These are phyloP conservation scores for Darksidea phi DNA, from an alignment of 495 filamentous ascomycete species.

Conservation along the genomic window DNA sequence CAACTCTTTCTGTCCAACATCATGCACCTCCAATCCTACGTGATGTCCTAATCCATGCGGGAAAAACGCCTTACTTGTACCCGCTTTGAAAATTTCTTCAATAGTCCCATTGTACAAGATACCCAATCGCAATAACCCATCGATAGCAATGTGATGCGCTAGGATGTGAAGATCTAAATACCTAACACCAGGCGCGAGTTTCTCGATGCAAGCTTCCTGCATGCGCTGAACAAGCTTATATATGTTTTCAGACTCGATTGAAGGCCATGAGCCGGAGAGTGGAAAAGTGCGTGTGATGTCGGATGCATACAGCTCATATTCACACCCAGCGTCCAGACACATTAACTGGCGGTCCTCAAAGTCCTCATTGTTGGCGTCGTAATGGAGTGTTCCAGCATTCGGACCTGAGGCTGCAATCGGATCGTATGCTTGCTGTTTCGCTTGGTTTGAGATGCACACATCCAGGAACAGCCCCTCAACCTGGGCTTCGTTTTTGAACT, in stretches of 20 bases:
- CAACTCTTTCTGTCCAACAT: slow-evolving; percentile 54
- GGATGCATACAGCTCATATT: slow-evolving; percentile 84
- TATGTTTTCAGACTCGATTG: slow-evolving; percentile 61
- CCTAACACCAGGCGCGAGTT: slow-evolving; percentile 61
- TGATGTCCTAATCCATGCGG: slow-evolving; percentile 90
- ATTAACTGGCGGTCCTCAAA: slow-evolving; percentile 67
- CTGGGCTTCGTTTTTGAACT: slow-evolving; percentile 73
- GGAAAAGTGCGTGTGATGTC: slow-evolving; percentile 90
- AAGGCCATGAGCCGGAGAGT: slow-evolving; percentile 61
- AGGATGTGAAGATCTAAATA: slow-evolving; percentile 69
- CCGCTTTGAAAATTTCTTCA: slow-evolving; percentile 63
- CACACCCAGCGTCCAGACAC: slow-evolving; percentile 80
- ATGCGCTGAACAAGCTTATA: slow-evolving; percentile 77
- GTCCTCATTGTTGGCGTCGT: slow-evolving; percentile 70
- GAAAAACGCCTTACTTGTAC: slow-evolving; percentile 78
- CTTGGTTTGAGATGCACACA: slow-evolving; percentile 66
- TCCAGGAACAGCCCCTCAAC: slow-evolving; percentile 73
- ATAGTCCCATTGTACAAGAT: slow-evolving; percentile 59
- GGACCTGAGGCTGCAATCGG: slow-evolving; percentile 76
- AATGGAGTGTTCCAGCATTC: slow-evolving; percentile 84
- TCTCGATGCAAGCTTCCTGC: slow-evolving; percentile 73
- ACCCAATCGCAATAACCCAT: slow-evolving; percentile 67
- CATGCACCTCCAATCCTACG: slow-evolving; percentile 86
- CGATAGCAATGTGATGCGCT: slow-evolving; percentile 69
- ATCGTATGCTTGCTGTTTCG: slow-evolving; percentile 79